These are phyloP conservation scores for Malbranchea cinnamomea DNA, from an alignment of 2,329 filamentous ascomycete genomes.

Conservation along the genomic window DNA sequence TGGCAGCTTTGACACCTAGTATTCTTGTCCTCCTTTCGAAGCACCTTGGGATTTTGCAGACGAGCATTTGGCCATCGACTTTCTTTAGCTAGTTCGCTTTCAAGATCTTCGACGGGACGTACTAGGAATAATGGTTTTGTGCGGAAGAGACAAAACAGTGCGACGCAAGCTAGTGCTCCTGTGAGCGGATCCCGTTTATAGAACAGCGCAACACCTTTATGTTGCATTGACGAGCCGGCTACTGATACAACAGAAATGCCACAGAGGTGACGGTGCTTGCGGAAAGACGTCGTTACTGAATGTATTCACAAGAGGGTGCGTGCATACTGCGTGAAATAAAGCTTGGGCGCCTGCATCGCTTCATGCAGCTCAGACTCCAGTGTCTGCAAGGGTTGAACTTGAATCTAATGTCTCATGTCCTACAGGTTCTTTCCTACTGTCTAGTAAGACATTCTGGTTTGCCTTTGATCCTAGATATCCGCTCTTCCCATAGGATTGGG, in stretches of 20 bases:
- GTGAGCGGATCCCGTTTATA: constrained; percentile 31
- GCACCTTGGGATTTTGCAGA: too few relatives aligned
- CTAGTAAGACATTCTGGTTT: constrained; percentile 43
- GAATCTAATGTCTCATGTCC: constrained; percentile 8
- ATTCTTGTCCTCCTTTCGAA: too few relatives aligned
- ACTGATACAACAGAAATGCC: neutral
- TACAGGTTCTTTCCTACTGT: constrained; percentile 87
- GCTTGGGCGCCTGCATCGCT: neutral
- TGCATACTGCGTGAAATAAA: constrained; percentile 11
- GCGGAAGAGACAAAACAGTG: constrained; percentile 66
- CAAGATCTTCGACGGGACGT: too few relatives aligned
- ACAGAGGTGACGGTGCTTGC: constrained; percentile 83
- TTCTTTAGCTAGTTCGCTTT: too few relatives aligned
- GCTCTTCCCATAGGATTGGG: constrained; percentile 5
- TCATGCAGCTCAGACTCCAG: neutral
- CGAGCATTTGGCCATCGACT: too few relatives aligned
- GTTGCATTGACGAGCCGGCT: constrained; percentile 1
- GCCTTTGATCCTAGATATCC: constrained; percentile 13
- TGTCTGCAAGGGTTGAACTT: neutral
- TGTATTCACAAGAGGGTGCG: constrained; percentile 93
- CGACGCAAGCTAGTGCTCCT: constrained; percentile 93
- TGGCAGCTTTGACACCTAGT: too few relatives aligned
- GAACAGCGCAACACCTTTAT: too few relatives aligned
- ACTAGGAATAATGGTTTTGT: too few relatives aligned
- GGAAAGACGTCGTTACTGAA: constrained; percentile 96